phyloP scores from a whole-genome alignment of 768 basidiomycete genomes.

The Suillus brevipes region DNA sequence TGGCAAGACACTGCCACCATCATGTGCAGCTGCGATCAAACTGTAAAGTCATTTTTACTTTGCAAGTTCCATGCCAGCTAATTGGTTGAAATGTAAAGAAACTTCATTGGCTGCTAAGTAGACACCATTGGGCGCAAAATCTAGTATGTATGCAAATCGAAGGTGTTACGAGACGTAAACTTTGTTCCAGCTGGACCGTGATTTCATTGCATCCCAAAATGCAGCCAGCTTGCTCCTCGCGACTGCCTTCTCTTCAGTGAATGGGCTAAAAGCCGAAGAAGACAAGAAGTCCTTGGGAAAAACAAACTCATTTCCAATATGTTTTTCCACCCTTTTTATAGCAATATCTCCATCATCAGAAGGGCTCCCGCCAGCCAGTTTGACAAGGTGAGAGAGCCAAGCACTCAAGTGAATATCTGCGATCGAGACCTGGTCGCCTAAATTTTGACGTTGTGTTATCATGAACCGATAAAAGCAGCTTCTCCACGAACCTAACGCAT shows the following conservation, averaged over 20 bases:
- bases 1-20: not conserved
- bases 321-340: conserved; percentile 51
- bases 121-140: not conserved
- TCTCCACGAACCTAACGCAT: conserved; percentile 52
- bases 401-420: conserved; percentile 80
- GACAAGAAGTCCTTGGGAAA: conserved; percentile 45
- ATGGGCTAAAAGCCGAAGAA: conserved; percentile 10
- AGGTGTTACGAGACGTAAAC: conserved; percentile 40
- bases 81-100: not conserved
- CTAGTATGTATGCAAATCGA: not conserved
- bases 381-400: conserved; percentile 67
- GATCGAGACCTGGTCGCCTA: conserved; percentile 81
- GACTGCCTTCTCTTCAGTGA: conserved; percentile 26
- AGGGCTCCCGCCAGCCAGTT: conserved; percentile 53
- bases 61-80: not conserved
- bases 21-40: not conserved
- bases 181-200: conserved; percentile 70
- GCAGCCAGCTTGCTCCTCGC: conserved; percentile 55
- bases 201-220: conserved; percentile 72
- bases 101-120: not conserved
- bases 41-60: not conserved
- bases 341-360: conserved; percentile 52
- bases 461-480: not conserved
- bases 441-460: not conserved
- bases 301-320: conserved; percentile 46